phyloP scores from a whole-genome alignment of 2,329 filamentous ascomycete genomes.

The Tolypocladium nubicola region DNA sequence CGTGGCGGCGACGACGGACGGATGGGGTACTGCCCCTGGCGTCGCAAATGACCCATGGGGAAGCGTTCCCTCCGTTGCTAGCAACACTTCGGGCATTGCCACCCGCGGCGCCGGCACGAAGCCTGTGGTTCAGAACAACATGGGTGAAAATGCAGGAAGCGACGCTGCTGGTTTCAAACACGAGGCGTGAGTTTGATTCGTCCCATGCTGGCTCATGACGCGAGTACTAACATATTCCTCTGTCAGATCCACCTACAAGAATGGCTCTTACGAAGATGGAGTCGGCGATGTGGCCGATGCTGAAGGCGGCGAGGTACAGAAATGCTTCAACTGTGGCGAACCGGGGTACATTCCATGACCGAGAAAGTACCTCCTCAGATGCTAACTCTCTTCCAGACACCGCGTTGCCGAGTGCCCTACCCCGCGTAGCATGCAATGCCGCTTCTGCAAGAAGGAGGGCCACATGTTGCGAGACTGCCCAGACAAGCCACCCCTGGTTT shows the following conservation, averaged over 20 bases:
- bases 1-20: background rate
- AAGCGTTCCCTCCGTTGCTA: background rate
- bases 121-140: background rate
- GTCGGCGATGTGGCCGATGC: background rate
- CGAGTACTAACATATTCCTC: background rate
- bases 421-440: conserved; percentile 22
- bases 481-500: conserved; percentile 41
- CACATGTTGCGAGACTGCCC: conserved; percentile 54
- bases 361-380: background rate
- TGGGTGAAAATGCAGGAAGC: background rate
- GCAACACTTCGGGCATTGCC: background rate
- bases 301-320: conserved; percentile 3
- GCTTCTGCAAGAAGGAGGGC: conserved; percentile 38
- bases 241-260: background rate
- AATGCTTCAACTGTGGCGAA: conserved; percentile 27
- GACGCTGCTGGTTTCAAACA: background rate
- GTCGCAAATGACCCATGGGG: background rate
- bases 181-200: background rate
- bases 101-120: background rate
- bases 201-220: background rate
- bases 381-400: conserved; percentile 13
- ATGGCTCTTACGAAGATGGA: background rate
- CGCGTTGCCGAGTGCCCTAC: conserved; percentile 24
- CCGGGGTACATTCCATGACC: conserved; percentile 15
- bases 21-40: background rate